Evolutionary conservation across 345 rosid genomes (phyloP).

Genomic region (Acer saccharum): DNA sequence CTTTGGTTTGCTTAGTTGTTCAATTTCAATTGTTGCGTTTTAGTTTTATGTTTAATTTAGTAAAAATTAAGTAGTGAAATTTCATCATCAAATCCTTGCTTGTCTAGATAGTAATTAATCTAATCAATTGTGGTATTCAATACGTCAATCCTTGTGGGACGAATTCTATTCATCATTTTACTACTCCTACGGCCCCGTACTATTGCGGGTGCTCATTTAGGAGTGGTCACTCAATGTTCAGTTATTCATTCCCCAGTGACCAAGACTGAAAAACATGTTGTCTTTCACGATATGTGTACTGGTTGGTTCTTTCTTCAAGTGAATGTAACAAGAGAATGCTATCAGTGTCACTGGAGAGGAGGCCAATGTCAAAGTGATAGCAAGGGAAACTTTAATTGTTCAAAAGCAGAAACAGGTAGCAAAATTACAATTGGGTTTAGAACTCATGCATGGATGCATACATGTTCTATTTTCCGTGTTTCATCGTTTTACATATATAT

Average conservation of each 20-base stretch:
- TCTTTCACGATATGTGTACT: background rate
- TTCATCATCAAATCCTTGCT: too few relatives aligned
- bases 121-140: too few relatives aligned
- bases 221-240: slow-evolving; percentile 33
- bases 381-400: background rate
- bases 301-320: background rate
- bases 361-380: background rate
- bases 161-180: too few relatives aligned
- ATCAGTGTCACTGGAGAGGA: background rate
- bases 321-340: background rate
- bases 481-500: background rate
- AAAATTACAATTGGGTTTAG: background rate
- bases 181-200: too few relatives aligned
- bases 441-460: background rate
- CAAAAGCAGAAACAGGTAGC: too few relatives aligned
- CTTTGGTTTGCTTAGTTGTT: too few relatives aligned
- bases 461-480: background rate
- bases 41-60: too few relatives aligned
- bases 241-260: slow-evolving; percentile 21
- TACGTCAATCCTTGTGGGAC: too few relatives aligned
- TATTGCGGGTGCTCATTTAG: too few relatives aligned
- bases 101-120: too few relatives aligned
- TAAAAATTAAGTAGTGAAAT: too few relatives aligned
- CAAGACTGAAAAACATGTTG: background rate
- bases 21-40: too few relatives aligned